A percentile compares a stretch with the other conserved stretches of the same genome.
Evolutionary conservation across 192 early-diverging fungal genomes (phyloP).

Genomic region (Rhizoclosmatium globosum): DNA sequence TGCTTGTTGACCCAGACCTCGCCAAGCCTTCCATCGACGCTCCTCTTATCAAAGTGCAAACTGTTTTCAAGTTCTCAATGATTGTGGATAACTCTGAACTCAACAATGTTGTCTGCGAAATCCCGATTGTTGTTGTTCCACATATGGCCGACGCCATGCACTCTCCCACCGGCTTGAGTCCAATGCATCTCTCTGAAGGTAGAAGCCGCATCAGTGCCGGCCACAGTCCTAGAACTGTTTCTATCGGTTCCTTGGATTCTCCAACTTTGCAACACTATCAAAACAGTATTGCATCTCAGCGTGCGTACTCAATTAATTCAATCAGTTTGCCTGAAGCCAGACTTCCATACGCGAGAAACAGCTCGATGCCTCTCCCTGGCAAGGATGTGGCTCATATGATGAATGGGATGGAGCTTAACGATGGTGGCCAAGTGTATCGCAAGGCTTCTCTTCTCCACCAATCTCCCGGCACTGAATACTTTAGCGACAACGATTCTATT

Average conservation of each 20-base stretch:
- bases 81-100: constrained; percentile 12
- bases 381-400: not conserved
- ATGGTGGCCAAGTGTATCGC: not conserved
- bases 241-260: not conserved
- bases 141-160: not conserved
- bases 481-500: not conserved
- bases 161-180: not conserved
- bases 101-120: constrained; percentile 1
- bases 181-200: not conserved
- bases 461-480: not conserved
- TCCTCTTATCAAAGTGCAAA: not conserved
- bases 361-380: not conserved
- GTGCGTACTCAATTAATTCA: not conserved
- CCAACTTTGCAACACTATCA: not conserved
- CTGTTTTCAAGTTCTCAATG: constrained; percentile 3
- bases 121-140: not conserved
- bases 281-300: not conserved
- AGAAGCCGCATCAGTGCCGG: not conserved
- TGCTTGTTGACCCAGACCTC: constrained; percentile 29
- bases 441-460: not conserved
- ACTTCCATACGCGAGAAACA: not conserved
- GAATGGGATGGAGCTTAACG: not conserved
- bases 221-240: not conserved
- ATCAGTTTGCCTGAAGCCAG: not conserved
- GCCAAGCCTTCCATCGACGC: constrained; percentile 19